Percentiles rank a stretch among this genome's conserved stretches.
Evolutionary conservation across 768 basidiomycete species (phyloP).

Genomic region (Trametes gibbosa): DNA sequence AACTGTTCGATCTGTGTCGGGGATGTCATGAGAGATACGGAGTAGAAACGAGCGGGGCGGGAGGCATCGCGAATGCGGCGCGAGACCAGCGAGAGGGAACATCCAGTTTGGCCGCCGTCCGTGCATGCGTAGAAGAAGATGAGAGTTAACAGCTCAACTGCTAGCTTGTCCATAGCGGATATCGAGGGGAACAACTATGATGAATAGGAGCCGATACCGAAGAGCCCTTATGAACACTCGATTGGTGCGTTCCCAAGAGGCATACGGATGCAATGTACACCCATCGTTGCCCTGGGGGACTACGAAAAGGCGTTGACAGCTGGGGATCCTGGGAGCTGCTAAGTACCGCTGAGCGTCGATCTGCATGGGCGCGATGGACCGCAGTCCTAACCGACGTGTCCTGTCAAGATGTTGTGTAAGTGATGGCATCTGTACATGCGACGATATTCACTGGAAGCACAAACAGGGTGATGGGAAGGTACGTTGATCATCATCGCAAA

Average conservation of each 20-base stretch:
- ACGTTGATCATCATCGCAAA: background rate
- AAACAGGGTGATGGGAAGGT: background rate
- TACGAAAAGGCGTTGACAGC: background rate
- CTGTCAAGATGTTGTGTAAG: background rate
- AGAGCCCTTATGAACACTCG: background rate
- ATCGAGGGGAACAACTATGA: background rate
- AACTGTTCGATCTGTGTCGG: conserved; percentile 12
- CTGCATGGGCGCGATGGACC: background rate
- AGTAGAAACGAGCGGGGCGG: conserved; percentile 17
- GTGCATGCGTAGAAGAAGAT: conserved; percentile 15
- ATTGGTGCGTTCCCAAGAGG: background rate
- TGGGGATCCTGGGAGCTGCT: background rate
- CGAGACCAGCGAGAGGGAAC: conserved; percentile 18
- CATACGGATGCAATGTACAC: background rate
- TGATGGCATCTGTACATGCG: background rate
- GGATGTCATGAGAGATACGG: conserved; percentile 11
- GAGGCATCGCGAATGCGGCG: conserved; percentile 13
- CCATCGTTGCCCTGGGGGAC: background rate
- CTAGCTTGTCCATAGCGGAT: conserved; percentile 13
- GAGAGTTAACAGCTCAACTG: conserved; percentile 17
- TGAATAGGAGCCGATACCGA: background rate
- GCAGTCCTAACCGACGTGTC: background rate
- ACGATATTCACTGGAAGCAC: background rate
- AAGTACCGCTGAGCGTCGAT: background rate
- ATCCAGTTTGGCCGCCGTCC: conserved; percentile 16